Evolutionary conservation across 768 basidiomycete species (phyloP).

Genomic region (Crepidotus variabilis): DNA sequence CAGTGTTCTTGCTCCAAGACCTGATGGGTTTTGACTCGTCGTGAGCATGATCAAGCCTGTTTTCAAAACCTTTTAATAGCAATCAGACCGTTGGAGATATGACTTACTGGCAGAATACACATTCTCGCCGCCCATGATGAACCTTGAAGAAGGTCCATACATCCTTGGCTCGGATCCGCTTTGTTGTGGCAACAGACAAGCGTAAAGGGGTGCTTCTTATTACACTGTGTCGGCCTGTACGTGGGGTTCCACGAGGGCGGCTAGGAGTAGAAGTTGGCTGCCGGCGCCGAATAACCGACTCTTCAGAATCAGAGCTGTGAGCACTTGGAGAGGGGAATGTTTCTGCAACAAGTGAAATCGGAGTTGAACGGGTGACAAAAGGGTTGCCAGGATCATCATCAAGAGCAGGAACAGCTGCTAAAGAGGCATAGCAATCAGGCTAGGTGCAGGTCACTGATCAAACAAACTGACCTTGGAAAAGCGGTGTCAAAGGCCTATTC

Average conservation of each 20-base stretch:
- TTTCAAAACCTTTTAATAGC: neutral
- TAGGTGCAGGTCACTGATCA: neutral
- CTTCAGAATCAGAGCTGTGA: neutral
- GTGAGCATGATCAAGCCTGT: neutral
- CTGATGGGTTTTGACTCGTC: neutral
- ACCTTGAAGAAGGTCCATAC: neutral
- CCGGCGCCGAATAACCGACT: neutral
- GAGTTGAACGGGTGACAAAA: neutral
- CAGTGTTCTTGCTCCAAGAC: slow-evolving; percentile 2
- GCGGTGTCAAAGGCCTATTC: no score
- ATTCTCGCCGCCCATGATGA: neutral
- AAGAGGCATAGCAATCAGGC: neutral
- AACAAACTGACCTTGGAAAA: neutral
- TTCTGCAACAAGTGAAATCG: neutral
- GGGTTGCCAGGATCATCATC: neutral
- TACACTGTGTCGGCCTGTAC: neutral
- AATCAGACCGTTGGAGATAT: neutral
- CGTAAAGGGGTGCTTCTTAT: neutral
- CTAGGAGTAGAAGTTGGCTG: neutral
- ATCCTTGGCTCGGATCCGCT: neutral
- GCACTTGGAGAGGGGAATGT: neutral
- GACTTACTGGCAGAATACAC: neutral
- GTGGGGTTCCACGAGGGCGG: neutral
- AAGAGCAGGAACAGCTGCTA: neutral
- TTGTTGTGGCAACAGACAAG: neutral